phyloP scores from a whole-genome alignment of 2,329 filamentous ascomycete species.

The Cladosporium sp. region DNA sequence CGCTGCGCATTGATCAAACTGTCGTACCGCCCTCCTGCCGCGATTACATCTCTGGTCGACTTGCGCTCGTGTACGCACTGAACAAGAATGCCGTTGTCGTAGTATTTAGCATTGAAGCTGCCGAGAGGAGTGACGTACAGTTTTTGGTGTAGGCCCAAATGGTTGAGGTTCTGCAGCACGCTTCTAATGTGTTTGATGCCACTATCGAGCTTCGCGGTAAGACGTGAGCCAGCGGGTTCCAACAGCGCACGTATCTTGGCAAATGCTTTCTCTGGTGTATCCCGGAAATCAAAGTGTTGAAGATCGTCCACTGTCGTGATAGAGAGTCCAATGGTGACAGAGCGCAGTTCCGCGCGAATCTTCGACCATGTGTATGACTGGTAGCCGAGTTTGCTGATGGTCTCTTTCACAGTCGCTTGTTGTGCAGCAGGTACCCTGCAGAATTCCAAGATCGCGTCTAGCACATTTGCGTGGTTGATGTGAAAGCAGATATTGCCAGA shows the following conservation, averaged over 20 bases:
- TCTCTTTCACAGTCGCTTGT: conserved; percentile 71
- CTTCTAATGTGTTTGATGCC: conserved; percentile 67
- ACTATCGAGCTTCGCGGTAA: conserved; percentile 28
- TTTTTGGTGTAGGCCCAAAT: conserved; percentile 70
- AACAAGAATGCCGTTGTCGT: conserved; percentile 78
- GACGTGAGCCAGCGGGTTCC: conserved; percentile 40
- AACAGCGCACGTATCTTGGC: conserved; percentile 57
- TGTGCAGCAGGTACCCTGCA: conserved; percentile 71
- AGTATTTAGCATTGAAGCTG: conserved; percentile 89
- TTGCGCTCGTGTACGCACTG: conserved; percentile 86
- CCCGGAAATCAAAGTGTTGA: conserved; percentile 83
- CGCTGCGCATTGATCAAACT: conserved; percentile 79
- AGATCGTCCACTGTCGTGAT: conserved; percentile 89
- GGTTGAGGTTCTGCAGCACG: conserved; percentile 71
- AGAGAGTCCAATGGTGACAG: conserved; percentile 74
- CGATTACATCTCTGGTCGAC: conserved; percentile 74
- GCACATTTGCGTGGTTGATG: conserved; percentile 79
- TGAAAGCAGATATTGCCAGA: conserved; percentile 79
- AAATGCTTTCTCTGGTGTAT: conserved; percentile 69
- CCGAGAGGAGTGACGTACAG: conserved; percentile 80
- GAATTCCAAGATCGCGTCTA: conserved; percentile 85
- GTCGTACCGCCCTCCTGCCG: conserved; percentile 91
- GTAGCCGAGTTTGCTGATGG: conserved; percentile 82
- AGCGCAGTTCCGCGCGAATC: conserved; percentile 75
- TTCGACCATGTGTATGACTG: conserved; percentile 76